phyloP scores from a whole-genome alignment of 371 early-diverging fungal species.

The Parasitella parasitica region DNA sequence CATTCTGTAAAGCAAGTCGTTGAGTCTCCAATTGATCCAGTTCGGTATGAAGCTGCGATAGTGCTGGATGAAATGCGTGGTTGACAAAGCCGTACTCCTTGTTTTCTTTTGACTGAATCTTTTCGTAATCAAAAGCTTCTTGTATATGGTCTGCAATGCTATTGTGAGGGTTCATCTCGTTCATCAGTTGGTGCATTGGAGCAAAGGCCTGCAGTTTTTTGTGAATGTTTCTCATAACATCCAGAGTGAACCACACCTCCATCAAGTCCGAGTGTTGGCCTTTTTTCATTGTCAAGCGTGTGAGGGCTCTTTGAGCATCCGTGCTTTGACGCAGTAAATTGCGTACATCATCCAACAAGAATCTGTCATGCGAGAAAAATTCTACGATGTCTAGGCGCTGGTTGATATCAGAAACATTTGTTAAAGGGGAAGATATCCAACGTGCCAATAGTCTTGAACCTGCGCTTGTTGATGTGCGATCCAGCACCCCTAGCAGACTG shows the following conservation, averaged over 20 bases:
- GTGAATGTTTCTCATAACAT: slow-evolving; percentile 44
- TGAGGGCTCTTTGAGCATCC: slow-evolving; percentile 73
- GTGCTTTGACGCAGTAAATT: slow-evolving; percentile 52
- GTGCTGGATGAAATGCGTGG: slow-evolving; percentile 24
- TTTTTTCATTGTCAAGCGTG: slow-evolving; percentile 64
- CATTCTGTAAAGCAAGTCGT: slow-evolving; percentile 23
- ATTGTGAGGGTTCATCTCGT: slow-evolving; percentile 28
- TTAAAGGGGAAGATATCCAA: slow-evolving; percentile 71
- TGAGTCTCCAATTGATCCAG: slow-evolving; percentile 25
- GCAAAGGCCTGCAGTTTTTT: slow-evolving; percentile 14
- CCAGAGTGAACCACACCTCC: slow-evolving; percentile 57
- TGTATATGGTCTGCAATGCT: slow-evolving; percentile 30
- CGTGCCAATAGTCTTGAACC: slow-evolving; percentile 75
- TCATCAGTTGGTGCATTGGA: background rate
- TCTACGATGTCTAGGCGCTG: slow-evolving; percentile 69
- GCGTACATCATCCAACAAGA: slow-evolving; percentile 54
- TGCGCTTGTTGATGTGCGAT: slow-evolving; percentile 77
- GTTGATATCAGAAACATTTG: slow-evolving; percentile 55
- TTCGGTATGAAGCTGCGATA: slow-evolving; percentile 25
- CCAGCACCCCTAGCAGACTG: slow-evolving; percentile 69
- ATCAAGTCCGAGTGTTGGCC: slow-evolving; percentile 69
- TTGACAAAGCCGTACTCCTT: slow-evolving; percentile 52
- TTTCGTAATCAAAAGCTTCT: slow-evolving; percentile 45
- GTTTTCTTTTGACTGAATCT: slow-evolving; percentile 35
- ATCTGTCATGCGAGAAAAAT: slow-evolving; percentile 53